phyloP scores from a whole-genome alignment of 495 filamentous ascomycete species.

The Bombardia bombarda region DNA sequence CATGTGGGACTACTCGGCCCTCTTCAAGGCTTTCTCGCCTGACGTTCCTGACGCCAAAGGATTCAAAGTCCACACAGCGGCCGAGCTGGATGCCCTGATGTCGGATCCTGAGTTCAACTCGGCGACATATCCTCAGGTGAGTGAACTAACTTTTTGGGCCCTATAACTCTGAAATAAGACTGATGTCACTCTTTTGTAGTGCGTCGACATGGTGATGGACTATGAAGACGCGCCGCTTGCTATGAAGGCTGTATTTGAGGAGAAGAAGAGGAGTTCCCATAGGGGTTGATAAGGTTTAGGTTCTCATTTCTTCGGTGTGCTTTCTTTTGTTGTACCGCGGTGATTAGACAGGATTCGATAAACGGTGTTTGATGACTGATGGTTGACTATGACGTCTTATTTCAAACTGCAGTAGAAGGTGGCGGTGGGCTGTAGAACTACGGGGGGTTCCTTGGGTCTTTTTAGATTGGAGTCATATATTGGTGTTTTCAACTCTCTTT shows the following conservation, averaged over 20 bases:
- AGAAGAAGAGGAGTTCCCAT: too few relatives aligned
- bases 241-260: slow-evolving; percentile 11
- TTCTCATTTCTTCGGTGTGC: too few relatives aligned
- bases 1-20: slow-evolving; percentile 33
- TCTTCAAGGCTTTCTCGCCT: slow-evolving; percentile 32
- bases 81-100: slow-evolving; percentile 30
- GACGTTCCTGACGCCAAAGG: slow-evolving; percentile 14
- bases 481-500: too few relatives aligned
- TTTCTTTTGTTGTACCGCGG: too few relatives aligned
- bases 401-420: too few relatives aligned
- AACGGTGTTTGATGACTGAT: too few relatives aligned
- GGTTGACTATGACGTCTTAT: too few relatives aligned
- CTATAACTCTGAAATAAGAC: background rate
- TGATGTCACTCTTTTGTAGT: background rate
- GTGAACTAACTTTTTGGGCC: background rate
- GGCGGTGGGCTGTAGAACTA: too few relatives aligned
- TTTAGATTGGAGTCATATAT: too few relatives aligned
- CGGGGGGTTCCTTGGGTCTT: too few relatives aligned
- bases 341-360: too few relatives aligned
- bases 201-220: slow-evolving; percentile 17
- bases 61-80: slow-evolving; percentile 26
- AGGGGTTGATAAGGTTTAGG: too few relatives aligned
- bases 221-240: slow-evolving; percentile 8
- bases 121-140: slow-evolving; percentile 28
- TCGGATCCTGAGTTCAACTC: slow-evolving; percentile 26